Conservation (phyloP, 2,329 filamentous ascomycete genomes). For the Pseudogymnoascus sp. region DNA sequence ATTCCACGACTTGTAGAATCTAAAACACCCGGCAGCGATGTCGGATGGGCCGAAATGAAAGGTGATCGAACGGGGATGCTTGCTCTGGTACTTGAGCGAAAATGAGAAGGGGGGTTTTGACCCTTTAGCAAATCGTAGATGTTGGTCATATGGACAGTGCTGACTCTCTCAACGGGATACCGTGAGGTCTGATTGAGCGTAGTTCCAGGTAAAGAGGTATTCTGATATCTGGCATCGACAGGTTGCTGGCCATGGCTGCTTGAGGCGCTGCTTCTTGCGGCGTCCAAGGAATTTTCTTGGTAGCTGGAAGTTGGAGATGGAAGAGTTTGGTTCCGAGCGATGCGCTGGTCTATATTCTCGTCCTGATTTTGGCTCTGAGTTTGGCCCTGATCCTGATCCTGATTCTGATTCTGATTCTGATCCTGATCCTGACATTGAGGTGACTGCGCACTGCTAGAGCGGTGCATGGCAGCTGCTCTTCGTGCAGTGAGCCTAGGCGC, state of each 20-base stretch:
- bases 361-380: neutral
- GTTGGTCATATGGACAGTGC: neutral
- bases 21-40: neutral
- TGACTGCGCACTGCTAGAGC: slow-evolving; percentile 17
- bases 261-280: neutral
- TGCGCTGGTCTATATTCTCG: neutral
- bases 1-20: neutral
- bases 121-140: neutral
- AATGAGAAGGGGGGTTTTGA: neutral
- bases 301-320: neutral
- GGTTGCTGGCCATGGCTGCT: neutral
- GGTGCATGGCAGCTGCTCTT: neutral
- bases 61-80: neutral
- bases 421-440: slow-evolving; percentile 16
- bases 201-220: neutral
- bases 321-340: neutral
- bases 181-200: neutral
- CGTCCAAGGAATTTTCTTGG: neutral
- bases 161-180: neutral
- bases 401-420: slow-evolving; percentile 19
- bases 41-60: neutral
- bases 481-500: neutral
- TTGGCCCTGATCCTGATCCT: slow-evolving; percentile 13
- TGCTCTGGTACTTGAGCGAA: neutral
- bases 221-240: neutral